Base-by-base conservation (phyloP, 2,329 filamentous ascomycete genomes). In the Ascochyta viciae-villosae region DNA sequence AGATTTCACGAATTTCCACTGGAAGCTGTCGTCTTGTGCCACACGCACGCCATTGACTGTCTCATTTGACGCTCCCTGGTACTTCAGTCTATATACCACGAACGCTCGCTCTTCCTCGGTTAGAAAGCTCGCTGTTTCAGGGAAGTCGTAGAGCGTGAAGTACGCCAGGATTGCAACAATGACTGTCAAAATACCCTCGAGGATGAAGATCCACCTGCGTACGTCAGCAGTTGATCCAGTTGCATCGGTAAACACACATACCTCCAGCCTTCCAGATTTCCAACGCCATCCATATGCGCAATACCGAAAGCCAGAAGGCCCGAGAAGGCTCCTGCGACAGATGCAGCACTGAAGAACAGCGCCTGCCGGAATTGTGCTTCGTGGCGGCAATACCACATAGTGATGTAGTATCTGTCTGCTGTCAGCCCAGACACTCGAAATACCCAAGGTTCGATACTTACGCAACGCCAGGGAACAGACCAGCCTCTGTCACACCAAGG, bases 1-100 rank as follows among this genome's bases (percentile, higher is more conserved):
- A 31, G 70, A 68, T 39, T 83, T 75, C 31, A 80, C 76, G 55
- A 69, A 70, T 1, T 68, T 75, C 90, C 89, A 92, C 15, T 79
- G 83, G 66, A 93, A 92, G 0, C 77, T 72, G 63, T 93, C 90
- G 45, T 87, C 80, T 7, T 87, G 83, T 0, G 85, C 89, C 0
- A 89, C 87, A 62, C 91, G 87, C 54, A 83, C 85, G 57, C 90
- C 87, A 1, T 82, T 80, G 6, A 85, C 83, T 0, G 81, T 80
- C 76, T 74, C 57, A 7, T 66, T 49, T 62, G 78, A 79, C 68
- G 74, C 78, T 2, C 66, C 66, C 31, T 74, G 72, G 24, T 65
- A 74, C 9, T 86, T 85, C 1, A 92, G 78, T 0, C 89, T 83
- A 19, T 82, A 80, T 6, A 85, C 82, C 41, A 91, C 83, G 56